Conservation (phyloP, 2,329 filamentous ascomycete genomes). For the Endoconidiophora polonica region DNA sequence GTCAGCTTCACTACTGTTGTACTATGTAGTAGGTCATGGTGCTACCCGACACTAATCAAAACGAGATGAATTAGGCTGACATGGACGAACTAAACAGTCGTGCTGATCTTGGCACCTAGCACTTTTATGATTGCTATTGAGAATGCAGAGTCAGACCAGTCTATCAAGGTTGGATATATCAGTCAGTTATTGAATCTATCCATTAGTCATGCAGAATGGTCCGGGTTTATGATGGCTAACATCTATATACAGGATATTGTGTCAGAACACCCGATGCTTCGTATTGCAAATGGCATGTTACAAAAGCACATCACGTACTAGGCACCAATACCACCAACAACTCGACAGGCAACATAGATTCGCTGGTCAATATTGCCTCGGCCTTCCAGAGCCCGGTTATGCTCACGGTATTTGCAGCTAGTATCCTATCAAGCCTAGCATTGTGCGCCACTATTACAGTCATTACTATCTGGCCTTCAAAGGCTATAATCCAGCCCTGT, state of each 20-base stretch:
- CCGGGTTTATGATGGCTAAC: neutral
- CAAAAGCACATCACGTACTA: neutral
- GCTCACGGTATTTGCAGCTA: neutral
- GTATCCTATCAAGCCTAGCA: neutral
- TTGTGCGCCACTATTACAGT: neutral
- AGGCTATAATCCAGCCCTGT: neutral
- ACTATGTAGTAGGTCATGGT: constrained; percentile 1
- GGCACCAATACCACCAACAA: neutral
- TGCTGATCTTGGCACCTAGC: too few relatives aligned
- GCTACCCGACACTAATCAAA: neutral
- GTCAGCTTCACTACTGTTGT: constrained; percentile 5
- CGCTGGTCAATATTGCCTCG: neutral
- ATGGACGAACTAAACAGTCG: too few relatives aligned
- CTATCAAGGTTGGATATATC: constrained; percentile 3
- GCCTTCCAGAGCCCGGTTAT: constrained; percentile 2
- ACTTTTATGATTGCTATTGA: too few relatives aligned
- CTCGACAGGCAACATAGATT: neutral
- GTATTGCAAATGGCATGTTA: neutral
- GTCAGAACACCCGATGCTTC: neutral
- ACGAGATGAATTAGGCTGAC: too few relatives aligned
- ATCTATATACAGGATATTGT: constrained; percentile 1
- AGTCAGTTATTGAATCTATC: neutral
- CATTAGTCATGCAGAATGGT: too few relatives aligned
- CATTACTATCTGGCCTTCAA: neutral
- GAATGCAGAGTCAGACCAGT: neutral